These are phyloP conservation scores for Vaccinium macrocarpon DNA, from an alignment of 148 eudicot genomes.

Conservation along the genomic window DNA sequence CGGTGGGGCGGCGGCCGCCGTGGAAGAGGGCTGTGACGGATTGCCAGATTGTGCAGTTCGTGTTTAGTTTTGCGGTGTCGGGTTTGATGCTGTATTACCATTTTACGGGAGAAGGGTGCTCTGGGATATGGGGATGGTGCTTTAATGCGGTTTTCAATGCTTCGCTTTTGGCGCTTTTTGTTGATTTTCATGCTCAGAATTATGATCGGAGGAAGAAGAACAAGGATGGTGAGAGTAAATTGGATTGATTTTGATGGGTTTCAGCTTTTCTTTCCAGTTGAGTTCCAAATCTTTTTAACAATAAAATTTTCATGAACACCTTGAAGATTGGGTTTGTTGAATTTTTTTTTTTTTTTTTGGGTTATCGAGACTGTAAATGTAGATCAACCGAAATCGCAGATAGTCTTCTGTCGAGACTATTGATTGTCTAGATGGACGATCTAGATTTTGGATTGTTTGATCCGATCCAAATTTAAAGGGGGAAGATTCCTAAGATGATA, in stretches of 20 bases:
- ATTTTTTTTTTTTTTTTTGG: no score
- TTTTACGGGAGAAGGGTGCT: slow-evolving; percentile 47
- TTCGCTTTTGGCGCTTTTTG: slow-evolving; percentile 76
- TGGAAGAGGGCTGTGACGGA: slow-evolving; percentile 89
- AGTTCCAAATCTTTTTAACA: neutral
- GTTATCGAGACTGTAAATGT: neutral
- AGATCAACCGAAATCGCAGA: neutral
- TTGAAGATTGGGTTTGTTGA: neutral
- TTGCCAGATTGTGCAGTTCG: slow-evolving; percentile 83
- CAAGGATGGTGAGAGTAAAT: slow-evolving; percentile 16
- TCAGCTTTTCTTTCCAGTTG: neutral
- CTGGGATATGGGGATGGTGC: slow-evolving; percentile 79
- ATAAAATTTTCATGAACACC: neutral
- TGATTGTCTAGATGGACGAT: neutral
- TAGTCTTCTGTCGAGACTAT: neutral
- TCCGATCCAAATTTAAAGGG: neutral
- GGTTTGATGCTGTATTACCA: slow-evolving; percentile 64
- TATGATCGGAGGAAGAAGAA: slow-evolving; percentile 41
- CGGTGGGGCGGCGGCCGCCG: slow-evolving; percentile 61
- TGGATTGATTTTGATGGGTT: slow-evolving; percentile 16
- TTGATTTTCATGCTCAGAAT: slow-evolving; percentile 71
- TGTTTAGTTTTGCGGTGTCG: slow-evolving; percentile 71
- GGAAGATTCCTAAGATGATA: neutral
- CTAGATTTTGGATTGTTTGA: neutral
- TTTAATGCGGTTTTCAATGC: slow-evolving; percentile 74